phyloP scores from a whole-genome alignment of 2,329 filamentous ascomycete genomes.

The Claviceps lovelessii region DNA sequence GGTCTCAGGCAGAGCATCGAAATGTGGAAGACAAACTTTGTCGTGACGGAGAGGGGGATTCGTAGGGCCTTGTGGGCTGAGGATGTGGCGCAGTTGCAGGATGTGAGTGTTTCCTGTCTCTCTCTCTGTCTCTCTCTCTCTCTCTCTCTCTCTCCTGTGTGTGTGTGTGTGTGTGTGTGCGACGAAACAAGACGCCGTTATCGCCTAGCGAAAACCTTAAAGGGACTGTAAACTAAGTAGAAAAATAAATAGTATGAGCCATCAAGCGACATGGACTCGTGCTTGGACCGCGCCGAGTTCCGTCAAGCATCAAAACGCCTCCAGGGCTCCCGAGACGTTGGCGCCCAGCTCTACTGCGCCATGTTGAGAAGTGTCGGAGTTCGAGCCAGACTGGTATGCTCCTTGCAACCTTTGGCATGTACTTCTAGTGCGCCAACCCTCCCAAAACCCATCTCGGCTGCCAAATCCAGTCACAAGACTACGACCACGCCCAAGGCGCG shows the following conservation, averaged over 20 bases:
- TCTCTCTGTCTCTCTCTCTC: no score
- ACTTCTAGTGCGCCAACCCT: constrained; percentile 36
- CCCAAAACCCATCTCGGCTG: constrained; percentile 22
- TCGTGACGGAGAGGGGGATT: constrained; percentile 56
- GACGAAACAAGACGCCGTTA: neutral
- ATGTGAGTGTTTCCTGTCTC: constrained; percentile 26
- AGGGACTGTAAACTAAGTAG: neutral
- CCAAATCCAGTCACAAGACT: constrained; percentile 16
- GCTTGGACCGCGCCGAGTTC: constrained; percentile 61
- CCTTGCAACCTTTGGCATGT: constrained; percentile 69
- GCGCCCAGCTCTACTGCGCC: constrained; percentile 81
- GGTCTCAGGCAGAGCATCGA: constrained; percentile 57
- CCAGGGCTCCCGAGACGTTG: constrained; percentile 74
- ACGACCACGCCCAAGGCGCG: constrained; percentile 20
- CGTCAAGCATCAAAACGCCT: constrained; percentile 51
- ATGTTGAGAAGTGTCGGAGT: constrained; percentile 72
- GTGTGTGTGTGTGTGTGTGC: no score
- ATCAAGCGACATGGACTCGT: constrained; percentile 50
- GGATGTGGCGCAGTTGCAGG: constrained; percentile 42
- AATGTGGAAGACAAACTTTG: constrained; percentile 56
- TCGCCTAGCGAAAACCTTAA: neutral
- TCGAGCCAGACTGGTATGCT: constrained; percentile 72
- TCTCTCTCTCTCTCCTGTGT: no score
- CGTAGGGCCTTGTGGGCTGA: constrained; percentile 64
- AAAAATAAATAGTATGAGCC: constrained; percentile 33